Base-by-base conservation (phyloP, 1,139 yeast species). In the Hyphopichia fennica region DNA sequence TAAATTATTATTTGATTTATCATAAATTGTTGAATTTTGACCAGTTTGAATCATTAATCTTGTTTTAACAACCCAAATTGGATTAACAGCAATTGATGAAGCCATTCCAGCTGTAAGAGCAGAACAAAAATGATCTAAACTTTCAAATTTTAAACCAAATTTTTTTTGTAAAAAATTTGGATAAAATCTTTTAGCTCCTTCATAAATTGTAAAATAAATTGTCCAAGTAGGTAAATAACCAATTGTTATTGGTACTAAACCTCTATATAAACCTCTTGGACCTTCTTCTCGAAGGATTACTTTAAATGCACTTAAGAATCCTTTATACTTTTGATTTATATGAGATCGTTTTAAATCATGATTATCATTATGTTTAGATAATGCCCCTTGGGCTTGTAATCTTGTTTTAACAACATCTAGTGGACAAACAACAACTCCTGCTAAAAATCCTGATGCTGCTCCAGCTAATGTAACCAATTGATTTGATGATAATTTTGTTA, bases 201-300 rank as follows among this genome's bases (percentile, higher is more conserved):
- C 98, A 62, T 93, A 93, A 30, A 90, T 87, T 11, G 93, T 78
- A 66, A 93, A 95, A 62, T 95, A 93, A 37, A 93, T 88, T 67
- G 91, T 90, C 99, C 99, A 93, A 0, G 98, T 90, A 5, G 99
- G 99, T 51, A 95, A 80, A 63, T 93, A 93, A 0, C 99, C 99
- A 41, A 93, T 67, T 1, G 95, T 79, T 31, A 93, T 89, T 10
- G 99, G 98, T 1, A 85, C 87, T 16, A 95, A 67, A 3, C 99
- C 99, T 48, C 96, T 71, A 61, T 95, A 95, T 17, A 93, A 72
- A 0, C 99, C 98, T 34, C 80, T 64, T 1, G 82, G 54, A 2
- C 97, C 96, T 65, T 91, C 98, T 43, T 90, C 90, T 41, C 65
- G 61, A 44, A 80, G 65, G 34, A 90, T 88, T 8, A 84, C 74